Conservation (phyloP, 805 yeast genomes). For the Saccharomycopsis sp. region DNA sequence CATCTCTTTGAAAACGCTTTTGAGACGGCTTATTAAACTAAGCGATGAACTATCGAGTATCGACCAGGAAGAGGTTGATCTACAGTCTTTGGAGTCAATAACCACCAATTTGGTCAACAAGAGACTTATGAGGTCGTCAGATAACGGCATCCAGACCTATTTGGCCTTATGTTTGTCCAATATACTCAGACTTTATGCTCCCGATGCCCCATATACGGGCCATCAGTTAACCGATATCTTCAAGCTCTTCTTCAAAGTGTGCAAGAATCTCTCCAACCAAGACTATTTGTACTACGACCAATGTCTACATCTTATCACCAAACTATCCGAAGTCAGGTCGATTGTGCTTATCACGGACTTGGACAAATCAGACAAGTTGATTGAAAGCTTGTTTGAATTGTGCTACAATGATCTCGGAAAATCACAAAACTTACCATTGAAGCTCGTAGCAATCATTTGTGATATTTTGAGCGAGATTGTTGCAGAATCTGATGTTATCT, state of each 20-base stretch:
- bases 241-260: conserved; percentile 56
- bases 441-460: conserved; percentile 54
- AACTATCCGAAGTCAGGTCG: conserved; percentile 69
- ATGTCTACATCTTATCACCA: conserved; percentile 56
- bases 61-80: conserved; percentile 39
- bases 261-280: conserved; percentile 42
- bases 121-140: conserved; percentile 38
- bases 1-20: conserved; percentile 55
- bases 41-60: conserved; percentile 51
- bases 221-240: conserved; percentile 58
- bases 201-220: conserved; percentile 81
- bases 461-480: conserved; percentile 72
- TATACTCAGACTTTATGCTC: conserved; percentile 71
- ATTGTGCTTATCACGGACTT: conserved; percentile 70
- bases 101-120: conserved; percentile 41
- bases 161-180: conserved; percentile 73
- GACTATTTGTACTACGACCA: conserved; percentile 55
- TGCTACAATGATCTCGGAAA: conserved; percentile 46
- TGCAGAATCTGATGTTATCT: conserved; percentile 61
- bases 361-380: conserved; percentile 50
- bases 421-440: conserved; percentile 38
- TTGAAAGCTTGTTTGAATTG: conserved; percentile 49
- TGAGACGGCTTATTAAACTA: conserved; percentile 48
- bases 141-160: conserved; percentile 61
- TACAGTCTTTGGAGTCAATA: conserved; percentile 32